Base-by-base conservation (phyloP, 805 yeast genomes). In the Yamadazyma akitaensis region DNA sequence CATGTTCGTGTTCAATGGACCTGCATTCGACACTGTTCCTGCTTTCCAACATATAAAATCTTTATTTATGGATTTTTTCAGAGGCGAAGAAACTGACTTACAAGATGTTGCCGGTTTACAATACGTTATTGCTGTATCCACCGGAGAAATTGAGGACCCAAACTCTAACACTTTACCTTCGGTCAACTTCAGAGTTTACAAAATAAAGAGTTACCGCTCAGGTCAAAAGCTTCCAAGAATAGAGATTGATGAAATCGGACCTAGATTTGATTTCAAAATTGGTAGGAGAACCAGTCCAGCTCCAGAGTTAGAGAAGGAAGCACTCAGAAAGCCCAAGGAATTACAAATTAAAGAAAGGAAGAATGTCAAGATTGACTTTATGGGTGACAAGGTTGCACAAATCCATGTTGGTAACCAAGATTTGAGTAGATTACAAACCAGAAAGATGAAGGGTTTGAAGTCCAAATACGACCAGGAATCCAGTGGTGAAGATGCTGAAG, bases 391-490 rank as follows among this genome's bases (percentile, higher is more conserved):
- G 81, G 78, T 94, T 51, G 99, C 97, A 59, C 87, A 92, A 71
- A 82, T 94, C 60, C 99, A 94, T 65, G 86, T 94, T 68, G 97
- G 97, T 70, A 84, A 84, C 66, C 99, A 94, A 75, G 98, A 94
- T 65, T 75, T 94, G 65, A 76, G 80, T 62, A 84, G 84, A 66
- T 68, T 94, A 64, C 99, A 94, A 72, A 92, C 99, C 5, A 82
- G 99, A 72, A 94, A 94, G 82, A 89, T 94, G 97, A 94, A 94
- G 78, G 99, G 99, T 65, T 77, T 94, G 62, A 94, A 94, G 73
- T 77, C 87, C 46, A 81, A 79, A 64, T 91, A 77, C 58, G 97
- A 91, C 64, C 96, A 88, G 68, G 79, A 72, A 21, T 81, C 79
- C 36, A 81, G 73, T 36, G 79, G 72, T 44, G 82, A 73, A 38